Conservation (phyloP, 202 grass and related monocot genomes). For the Saccharum hybrid region DNA sequence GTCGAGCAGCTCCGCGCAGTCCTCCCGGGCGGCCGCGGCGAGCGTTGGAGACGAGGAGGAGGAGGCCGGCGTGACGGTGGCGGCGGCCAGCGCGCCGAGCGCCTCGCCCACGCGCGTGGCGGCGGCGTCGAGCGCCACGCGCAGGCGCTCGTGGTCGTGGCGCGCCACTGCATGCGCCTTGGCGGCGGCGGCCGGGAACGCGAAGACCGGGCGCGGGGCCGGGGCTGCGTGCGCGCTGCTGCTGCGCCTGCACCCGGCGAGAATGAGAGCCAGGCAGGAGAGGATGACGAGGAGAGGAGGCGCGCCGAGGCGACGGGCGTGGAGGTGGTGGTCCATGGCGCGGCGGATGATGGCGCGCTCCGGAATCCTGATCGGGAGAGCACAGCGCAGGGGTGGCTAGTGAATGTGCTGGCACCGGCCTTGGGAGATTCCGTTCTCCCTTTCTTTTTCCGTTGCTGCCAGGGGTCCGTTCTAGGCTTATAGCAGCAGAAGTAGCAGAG, state of each 20-base stretch:
- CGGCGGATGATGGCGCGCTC: neutral
- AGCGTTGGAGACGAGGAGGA: neutral
- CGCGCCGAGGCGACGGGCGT: too few relatives aligned
- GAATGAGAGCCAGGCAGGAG: neutral
- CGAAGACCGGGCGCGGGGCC: neutral
- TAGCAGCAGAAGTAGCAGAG: too few relatives aligned
- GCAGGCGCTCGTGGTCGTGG: neutral
- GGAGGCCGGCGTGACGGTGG: neutral
- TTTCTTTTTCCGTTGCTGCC: too few relatives aligned
- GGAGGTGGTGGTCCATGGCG: neutral
- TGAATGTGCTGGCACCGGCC: neutral
- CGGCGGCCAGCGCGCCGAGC: neutral
- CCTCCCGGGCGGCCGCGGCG: neutral
- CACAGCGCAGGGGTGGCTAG: neutral
- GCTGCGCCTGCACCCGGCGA: neutral
- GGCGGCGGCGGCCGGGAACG: neutral
- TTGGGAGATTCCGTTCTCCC: too few relatives aligned
- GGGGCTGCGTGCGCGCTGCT: neutral
- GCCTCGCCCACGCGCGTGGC: neutral
- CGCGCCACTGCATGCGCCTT: too few relatives aligned
- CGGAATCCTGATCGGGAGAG: neutral
- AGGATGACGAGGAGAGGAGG: too few relatives aligned
- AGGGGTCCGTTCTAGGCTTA: neutral
- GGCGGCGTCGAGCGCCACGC: neutral
- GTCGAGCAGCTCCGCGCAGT: slow-evolving; percentile 59